Evolutionary conservation across 768 basidiomycete species (phyloP), one percentile per base, ranked within the genome.

Genomic region (Panus rudis): DNA sequence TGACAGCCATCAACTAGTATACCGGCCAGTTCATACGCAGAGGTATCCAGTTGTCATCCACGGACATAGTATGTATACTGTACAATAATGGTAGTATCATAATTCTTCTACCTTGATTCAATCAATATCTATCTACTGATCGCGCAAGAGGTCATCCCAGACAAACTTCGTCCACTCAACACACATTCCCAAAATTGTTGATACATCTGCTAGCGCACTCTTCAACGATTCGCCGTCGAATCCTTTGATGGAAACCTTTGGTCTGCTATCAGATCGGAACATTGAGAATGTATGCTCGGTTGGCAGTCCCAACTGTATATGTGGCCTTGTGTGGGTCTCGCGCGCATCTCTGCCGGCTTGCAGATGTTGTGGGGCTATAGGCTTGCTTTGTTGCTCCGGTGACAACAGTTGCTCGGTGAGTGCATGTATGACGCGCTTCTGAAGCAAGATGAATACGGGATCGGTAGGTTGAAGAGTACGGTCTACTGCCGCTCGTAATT

Each of bases 361-460:
- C 46, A 60, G 43, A 22, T 43, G 49, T 17, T 28, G 34, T 16
- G 58, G 52, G 3, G 31, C 39, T 20, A 1, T 25, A 35, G 3
- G 48, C 19, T 2, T 42, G 27, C 4, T 27, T 16, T 17, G n/a
- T 28, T 13, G 35, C 6, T 14, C 23, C 35, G 45, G 27, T 14
- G 43, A 43, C 19, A 60, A 49, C 12, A 70, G 57, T 22, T 58
- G 51, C 34, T 48, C 45, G 37, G 53, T 51, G 33, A 69, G 53
- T 27, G 69, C 73, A 6, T 56, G 62, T 35, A 79, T 56, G 11
- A 87, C 61, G 27, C 85, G 75, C 31, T 64, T 72, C 52, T 77
- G 79, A 24, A 88, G 60, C 7, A 87, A 64, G 38, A 69, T 46
- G 57, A 81, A 88, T 6, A 84, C 84, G 0, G 83, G 81, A 56